Evolutionary conservation across 2,329 filamentous ascomycete species (phyloP), one percentile per base, ranked within the genome.

Genomic region (Cryphonectria nitschkei): DNA sequence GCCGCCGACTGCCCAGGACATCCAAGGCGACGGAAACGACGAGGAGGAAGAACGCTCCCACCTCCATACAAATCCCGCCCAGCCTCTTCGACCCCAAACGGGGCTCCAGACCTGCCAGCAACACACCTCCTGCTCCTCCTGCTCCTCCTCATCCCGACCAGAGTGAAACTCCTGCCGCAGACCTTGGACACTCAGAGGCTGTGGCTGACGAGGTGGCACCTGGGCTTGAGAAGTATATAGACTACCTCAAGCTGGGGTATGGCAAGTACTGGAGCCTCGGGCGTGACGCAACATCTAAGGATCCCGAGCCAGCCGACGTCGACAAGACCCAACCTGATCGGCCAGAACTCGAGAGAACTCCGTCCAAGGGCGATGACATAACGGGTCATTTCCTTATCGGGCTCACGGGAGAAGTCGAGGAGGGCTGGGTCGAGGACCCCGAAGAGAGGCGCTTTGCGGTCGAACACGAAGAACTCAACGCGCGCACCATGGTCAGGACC

Each of bases 181-280:
- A 50, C 8, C 6, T 14, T 11, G 26, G 22, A 5, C 22, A 16
- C 16, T 8, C 66, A 26, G 50, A 13, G 22, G 52, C 34, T 14
- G 66, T 64, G 50, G 46, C 22, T 26, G 65, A 71, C 13, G 69
- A 64, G 22, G 81, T 82, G 3, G 80, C 80, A 39, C 80, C 81
- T 11, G 82, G 82, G 29, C 79, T 88, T 73, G 85, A 87, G 75
- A 88, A 84, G 69, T 84, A 90, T 75, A 85, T 90, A 76, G 87
- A 85, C 74, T 92, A 89, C 75, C 83, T 93, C 67, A 93, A 90
- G 76, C 80, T 91, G 65, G 89, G 89, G 5, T 91, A 91, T 74
- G 89, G 89, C 39, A 90, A 87, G n/a, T 89, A 90, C 74, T 91
- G 89, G 89, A 84, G 85, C 19, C 76, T 89, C 2, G 68, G 69